Percentiles rank a stretch among this genome's conserved stretches.
These are phyloP conservation scores for Paraphaeosphaeria minitans DNA, from an alignment of 2,329 filamentous ascomycete genomes.

Conservation along the genomic window DNA sequence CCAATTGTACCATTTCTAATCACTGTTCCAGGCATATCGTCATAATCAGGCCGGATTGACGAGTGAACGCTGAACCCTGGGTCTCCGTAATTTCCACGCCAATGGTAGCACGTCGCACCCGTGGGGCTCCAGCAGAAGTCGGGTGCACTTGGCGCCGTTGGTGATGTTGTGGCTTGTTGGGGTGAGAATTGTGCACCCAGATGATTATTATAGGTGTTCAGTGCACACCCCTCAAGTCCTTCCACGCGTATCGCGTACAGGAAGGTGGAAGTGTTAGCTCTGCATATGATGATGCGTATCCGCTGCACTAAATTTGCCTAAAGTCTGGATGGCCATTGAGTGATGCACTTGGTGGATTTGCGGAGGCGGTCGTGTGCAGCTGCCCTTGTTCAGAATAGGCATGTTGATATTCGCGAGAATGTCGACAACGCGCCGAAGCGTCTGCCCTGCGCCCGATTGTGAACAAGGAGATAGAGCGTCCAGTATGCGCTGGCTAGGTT, in stretches of 20 bases:
- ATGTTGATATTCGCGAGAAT: background rate
- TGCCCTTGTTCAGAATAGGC: background rate
- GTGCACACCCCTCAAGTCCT: background rate
- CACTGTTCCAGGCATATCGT: background rate
- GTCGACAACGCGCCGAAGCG: background rate
- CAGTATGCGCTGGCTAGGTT: background rate
- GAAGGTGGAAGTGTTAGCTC: conserved; percentile 6
- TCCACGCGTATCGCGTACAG: conserved; percentile 6
- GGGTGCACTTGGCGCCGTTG: conserved; percentile 2
- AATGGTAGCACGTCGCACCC: background rate
- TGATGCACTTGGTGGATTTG: background rate
- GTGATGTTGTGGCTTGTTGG: conserved; percentile 8
- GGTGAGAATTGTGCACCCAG: background rate
- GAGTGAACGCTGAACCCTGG: background rate
- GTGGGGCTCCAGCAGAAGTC: background rate
- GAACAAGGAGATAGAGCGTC: background rate
- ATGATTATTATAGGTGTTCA: background rate
- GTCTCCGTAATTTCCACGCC: background rate
- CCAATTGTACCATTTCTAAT: background rate
- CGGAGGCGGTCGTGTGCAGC: background rate
- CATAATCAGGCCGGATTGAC: background rate
- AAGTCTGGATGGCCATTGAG: background rate
- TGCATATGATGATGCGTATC: conserved; percentile 5
- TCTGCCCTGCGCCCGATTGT: background rate
- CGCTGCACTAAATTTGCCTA: conserved; percentile 9